These are phyloP conservation scores for Pyronema domesticum DNA, from an alignment of 495 filamentous ascomycete species.

Conservation along the genomic window DNA sequence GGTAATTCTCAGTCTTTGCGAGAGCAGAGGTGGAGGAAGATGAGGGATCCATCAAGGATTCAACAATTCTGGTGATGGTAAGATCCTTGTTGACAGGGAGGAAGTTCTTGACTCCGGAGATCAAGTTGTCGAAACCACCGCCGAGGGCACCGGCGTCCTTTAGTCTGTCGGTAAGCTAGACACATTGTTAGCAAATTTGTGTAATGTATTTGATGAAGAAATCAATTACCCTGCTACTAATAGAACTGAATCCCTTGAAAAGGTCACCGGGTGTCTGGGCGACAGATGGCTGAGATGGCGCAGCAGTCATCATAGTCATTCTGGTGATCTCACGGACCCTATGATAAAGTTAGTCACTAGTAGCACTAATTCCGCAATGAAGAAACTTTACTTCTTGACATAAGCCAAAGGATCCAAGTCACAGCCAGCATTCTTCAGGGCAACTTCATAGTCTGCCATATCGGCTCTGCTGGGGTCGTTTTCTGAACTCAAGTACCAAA, in stretches of 20 bases:
- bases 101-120: slow-evolving; percentile 98
- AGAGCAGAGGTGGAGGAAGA: slow-evolving; percentile 79
- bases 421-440: slow-evolving; percentile 54
- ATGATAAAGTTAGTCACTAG: not conserved
- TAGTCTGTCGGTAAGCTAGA: slow-evolving; percentile 65
- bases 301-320: slow-evolving; percentile 96
- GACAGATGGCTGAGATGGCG: slow-evolving; percentile 46
- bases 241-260: slow-evolving; percentile 85
- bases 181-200: not conserved
- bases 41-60: slow-evolving; percentile 94
- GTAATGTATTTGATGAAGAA: not conserved
- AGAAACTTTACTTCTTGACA: slow-evolving; percentile 47
- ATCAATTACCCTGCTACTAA: slow-evolving; percentile 29
- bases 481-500: slow-evolving; percentile 94
- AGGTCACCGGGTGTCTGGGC: slow-evolving; percentile 48
- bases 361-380: not conserved
- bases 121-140: slow-evolving; percentile 83
- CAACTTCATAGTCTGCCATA: slow-evolving; percentile 75
- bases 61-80: slow-evolving; percentile 91
- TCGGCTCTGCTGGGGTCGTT: slow-evolving; percentile 67
- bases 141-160: slow-evolving; percentile 71
- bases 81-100: slow-evolving; percentile 86
- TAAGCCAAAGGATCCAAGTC: slow-evolving; percentile 64
- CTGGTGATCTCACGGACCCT: slow-evolving; percentile 89
- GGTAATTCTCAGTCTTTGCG: slow-evolving; percentile 89